A percentile compares a stretch with the other conserved stretches of the same genome.
Evolutionary conservation across 805 yeast genomes (phyloP).

Genomic region (Nakazawaea sp.): DNA sequence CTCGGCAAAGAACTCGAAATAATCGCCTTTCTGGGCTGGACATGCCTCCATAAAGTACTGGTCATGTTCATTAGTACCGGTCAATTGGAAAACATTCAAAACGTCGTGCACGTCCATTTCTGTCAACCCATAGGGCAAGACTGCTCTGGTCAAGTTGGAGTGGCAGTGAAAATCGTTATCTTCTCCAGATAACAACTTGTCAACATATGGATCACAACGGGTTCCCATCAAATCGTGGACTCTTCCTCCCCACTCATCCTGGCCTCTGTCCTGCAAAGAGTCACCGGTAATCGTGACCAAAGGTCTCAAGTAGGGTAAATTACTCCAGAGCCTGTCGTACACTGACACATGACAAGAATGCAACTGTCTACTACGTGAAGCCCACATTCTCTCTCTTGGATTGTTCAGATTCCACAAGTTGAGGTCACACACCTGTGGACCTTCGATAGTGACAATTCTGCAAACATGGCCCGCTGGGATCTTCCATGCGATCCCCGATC

Average conservation of each 20-base stretch:
- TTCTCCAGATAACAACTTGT: slow-evolving; percentile 54
- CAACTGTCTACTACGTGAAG: slow-evolving; percentile 59
- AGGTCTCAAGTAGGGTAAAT: slow-evolving; percentile 59
- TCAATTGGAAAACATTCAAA: slow-evolving; percentile 61
- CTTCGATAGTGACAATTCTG: slow-evolving; percentile 56
- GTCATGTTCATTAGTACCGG: slow-evolving; percentile 59
- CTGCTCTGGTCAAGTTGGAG: slow-evolving; percentile 54
- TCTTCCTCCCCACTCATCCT: slow-evolving; percentile 60
- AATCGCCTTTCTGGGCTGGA: slow-evolving; percentile 53
- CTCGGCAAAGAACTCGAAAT: slow-evolving; percentile 63
- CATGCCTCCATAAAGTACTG: slow-evolving; percentile 68
- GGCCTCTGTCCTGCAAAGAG: slow-evolving; percentile 45
- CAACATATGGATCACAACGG: slow-evolving; percentile 65
- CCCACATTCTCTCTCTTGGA: slow-evolving; percentile 64
- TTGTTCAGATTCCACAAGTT: slow-evolving; percentile 58
- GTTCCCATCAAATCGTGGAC: slow-evolving; percentile 64
- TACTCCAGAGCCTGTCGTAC: slow-evolving; percentile 60
- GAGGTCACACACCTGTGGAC: slow-evolving; percentile 67
- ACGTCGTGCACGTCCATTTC: slow-evolving; percentile 68
- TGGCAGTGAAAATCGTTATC: slow-evolving; percentile 65
- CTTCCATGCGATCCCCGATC: slow-evolving; percentile 56
- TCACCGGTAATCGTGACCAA: slow-evolving; percentile 59
- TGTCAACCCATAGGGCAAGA: slow-evolving; percentile 52
- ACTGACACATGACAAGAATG: slow-evolving; percentile 58
- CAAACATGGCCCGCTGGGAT: slow-evolving; percentile 57